These are phyloP conservation scores for Bruguiera sexangula DNA, from an alignment of 345 rosid genomes.

Conservation along the genomic window DNA sequence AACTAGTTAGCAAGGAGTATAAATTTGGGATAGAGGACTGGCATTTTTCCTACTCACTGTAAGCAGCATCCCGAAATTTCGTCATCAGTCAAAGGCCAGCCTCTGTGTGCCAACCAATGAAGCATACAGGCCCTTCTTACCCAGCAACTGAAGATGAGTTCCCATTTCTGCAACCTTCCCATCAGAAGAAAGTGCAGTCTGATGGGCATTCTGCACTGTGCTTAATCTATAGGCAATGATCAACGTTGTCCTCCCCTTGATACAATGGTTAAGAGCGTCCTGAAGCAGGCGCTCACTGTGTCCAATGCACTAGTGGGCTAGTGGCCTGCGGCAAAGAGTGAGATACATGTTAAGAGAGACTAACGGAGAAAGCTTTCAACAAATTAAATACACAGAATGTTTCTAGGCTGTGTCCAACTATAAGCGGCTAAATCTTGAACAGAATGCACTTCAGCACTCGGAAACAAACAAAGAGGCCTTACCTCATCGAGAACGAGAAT, in stretches of 20 bases:
- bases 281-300: slow-evolving; percentile 80
- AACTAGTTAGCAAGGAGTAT: not conserved
- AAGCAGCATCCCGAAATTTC: not conserved
- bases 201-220: slow-evolving; percentile 88
- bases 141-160: slow-evolving; percentile 66
- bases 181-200: slow-evolving; percentile 73
- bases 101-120: slow-evolving; percentile 82
- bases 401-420: no score
- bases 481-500: slow-evolving; percentile 88
- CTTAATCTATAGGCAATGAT: slow-evolving; percentile 93
- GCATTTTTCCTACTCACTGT: not conserved
- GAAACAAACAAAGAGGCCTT: slow-evolving; percentile 15
- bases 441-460: not conserved
- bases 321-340: slow-evolving; percentile 56
- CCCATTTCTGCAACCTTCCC: slow-evolving; percentile 80
- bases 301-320: slow-evolving; percentile 92
- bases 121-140: slow-evolving; percentile 73
- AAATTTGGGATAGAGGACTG: not conserved
- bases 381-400: not conserved
- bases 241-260: slow-evolving; percentile 84
- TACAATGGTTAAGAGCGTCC: slow-evolving; percentile 71
- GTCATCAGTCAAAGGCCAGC: slow-evolving; percentile 71
- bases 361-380: not conserved
- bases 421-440: not conserved
- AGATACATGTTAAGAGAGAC: not conserved